Evolutionary conservation across 768 basidiomycete species (phyloP).

Genomic region (Butyriboletus loyo): DNA sequence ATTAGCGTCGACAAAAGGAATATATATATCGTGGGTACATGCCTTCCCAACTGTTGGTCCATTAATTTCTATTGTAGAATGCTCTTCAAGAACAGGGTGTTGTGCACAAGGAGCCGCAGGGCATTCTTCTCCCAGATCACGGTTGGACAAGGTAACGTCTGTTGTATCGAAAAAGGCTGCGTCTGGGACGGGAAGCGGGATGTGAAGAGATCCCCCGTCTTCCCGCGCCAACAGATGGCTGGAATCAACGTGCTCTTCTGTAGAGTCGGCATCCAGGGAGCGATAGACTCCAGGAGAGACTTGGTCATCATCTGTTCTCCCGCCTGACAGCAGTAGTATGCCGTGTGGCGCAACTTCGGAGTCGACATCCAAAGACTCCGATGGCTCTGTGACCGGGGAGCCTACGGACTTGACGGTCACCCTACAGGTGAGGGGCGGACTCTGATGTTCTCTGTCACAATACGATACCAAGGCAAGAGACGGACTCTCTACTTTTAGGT

Average conservation of each 20-base stretch:
- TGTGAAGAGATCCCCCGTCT: slow-evolving; percentile 1
- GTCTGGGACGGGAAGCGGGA: slow-evolving; percentile 16
- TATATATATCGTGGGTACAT: not conserved
- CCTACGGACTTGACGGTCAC: not conserved
- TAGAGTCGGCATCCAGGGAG: not conserved
- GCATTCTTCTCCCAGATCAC: not conserved
- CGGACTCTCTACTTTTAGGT: not conserved
- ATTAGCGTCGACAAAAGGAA: not conserved
- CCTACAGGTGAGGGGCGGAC: not conserved
- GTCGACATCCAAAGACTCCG: not conserved
- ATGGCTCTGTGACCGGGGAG: not conserved
- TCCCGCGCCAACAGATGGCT: not conserved
- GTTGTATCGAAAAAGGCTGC: slow-evolving; percentile 13
- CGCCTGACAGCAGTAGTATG: not conserved
- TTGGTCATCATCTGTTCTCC: not conserved
- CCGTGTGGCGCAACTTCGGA: not conserved
- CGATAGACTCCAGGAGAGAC: not conserved
- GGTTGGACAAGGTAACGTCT: not conserved
- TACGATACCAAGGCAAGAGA: not conserved
- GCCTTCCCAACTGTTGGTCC: not conserved
- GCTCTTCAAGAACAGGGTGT: not conserved
- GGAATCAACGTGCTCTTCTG: not conserved
- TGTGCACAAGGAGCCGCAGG: not conserved
- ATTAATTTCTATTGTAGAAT: not conserved
- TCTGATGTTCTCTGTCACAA: not conserved